Evolutionary conservation across 495 filamentous ascomycete genomes (phyloP).

Genomic region (Hypoxylon crocopeplum): DNA sequence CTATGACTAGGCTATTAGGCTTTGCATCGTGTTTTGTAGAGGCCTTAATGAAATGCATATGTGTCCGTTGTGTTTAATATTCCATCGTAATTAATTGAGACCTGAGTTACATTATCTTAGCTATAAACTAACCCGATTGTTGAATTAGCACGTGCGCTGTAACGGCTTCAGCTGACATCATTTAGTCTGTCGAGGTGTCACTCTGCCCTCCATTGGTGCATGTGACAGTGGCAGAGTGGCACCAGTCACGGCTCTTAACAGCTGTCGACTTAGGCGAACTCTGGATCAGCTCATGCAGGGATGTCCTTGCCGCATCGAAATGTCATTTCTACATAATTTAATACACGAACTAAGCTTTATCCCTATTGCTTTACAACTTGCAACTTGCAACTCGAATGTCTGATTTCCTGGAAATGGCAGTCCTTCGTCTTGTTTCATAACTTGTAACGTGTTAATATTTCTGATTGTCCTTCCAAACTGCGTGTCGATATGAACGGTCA

Average conservation of each 20-base stretch:
- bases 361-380: conserved; percentile 7
- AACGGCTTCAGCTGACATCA: conserved; percentile 43
- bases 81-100: too few species aligned
- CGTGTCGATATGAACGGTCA: conserved; percentile 76
- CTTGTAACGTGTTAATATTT: conserved; percentile 27
- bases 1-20: neutral
- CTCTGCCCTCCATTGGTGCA: conserved; percentile 34
- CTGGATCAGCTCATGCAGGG: conserved; percentile 12
- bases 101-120: too few species aligned
- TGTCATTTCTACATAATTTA: conserved; percentile 30
- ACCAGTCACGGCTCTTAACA: conserved; percentile 21
- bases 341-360: conserved; percentile 17
- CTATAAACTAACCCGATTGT: conserved; percentile 5
- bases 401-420: conserved; percentile 34
- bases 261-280: too few species aligned
- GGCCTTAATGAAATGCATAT: too few species aligned
- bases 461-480: conserved; percentile 7
- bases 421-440: conserved; percentile 18
- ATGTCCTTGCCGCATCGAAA: conserved; percentile 27
- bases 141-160: conserved; percentile 24
- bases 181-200: conserved; percentile 17
- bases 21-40: conserved; percentile 4
- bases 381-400: neutral
- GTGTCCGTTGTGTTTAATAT: too few species aligned
- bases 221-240: conserved; percentile 40